phyloP scores from a whole-genome alignment of 2,329 filamentous ascomycete species.

The Sporothrix inflata region DNA sequence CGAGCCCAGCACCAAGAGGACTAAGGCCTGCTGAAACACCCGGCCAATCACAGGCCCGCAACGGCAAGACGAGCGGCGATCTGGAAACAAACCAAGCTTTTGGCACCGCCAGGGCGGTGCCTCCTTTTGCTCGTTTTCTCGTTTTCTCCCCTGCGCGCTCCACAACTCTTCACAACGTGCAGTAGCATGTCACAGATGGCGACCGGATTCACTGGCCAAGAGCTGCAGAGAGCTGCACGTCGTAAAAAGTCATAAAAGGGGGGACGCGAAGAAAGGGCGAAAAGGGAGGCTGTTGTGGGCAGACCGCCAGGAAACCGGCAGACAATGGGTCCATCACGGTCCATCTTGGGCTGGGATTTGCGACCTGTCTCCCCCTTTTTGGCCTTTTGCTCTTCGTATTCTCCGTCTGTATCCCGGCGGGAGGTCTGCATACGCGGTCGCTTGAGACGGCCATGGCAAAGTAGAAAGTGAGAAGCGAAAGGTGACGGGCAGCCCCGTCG shows the following conservation, averaged over 20 bases:
- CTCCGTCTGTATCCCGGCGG: not conserved
- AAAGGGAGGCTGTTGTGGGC: constrained; percentile 1
- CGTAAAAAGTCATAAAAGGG: not conserved
- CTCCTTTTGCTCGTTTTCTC: not conserved
- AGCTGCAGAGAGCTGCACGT: constrained; percentile 17
- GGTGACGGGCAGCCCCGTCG: not conserved
- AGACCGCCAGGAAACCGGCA: not conserved
- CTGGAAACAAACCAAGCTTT: constrained; percentile 30
- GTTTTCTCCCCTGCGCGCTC: not conserved
- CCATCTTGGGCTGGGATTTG: not conserved
- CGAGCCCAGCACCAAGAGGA: not conserved
- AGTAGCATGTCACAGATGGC: constrained; percentile 15
- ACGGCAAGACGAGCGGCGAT: not conserved
- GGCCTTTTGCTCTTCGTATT: not conserved
- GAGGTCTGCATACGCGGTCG: not conserved
- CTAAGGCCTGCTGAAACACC: constrained; percentile 26
- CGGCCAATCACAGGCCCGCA: constrained; percentile 30
- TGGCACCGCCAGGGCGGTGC: not conserved
- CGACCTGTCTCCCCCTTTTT: not conserved
- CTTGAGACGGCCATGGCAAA: not conserved
- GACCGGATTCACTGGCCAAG: constrained; percentile 21
- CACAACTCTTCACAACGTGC: not conserved
- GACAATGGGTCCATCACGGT: not conserved
- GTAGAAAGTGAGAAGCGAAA: not conserved
- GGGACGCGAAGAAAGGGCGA: not conserved